These are phyloP conservation scores for Emmonsiellopsis sp. DNA, from an alignment of 2,329 filamentous ascomycete species.

Conservation along the genomic window DNA sequence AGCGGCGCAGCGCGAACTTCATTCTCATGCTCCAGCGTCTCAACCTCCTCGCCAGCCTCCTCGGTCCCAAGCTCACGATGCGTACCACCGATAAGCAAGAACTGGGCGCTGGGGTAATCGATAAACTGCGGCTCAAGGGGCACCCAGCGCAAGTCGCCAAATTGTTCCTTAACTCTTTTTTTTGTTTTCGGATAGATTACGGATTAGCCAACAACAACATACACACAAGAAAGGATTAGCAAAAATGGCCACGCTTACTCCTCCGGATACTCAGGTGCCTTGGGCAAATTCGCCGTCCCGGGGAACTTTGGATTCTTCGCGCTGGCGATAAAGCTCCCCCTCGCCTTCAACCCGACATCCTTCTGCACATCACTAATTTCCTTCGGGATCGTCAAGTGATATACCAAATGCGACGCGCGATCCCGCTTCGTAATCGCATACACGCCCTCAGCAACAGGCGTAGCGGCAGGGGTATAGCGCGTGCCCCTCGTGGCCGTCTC, in stretches of 20 bases:
- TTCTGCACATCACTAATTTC: conserved; percentile 63
- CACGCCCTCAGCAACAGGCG: conserved; percentile 72
- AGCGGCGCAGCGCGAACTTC: conserved; percentile 55
- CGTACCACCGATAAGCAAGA: conserved; percentile 63
- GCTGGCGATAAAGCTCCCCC: conserved; percentile 69
- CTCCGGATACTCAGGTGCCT: conserved; percentile 61
- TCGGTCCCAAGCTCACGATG: conserved; percentile 42
- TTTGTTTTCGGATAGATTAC: not conserved
- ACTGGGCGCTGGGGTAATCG: conserved; percentile 64
- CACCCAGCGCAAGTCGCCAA: conserved; percentile 64
- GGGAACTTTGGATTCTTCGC: conserved; percentile 69
- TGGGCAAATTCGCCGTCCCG: conserved; percentile 53
- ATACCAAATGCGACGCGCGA: conserved; percentile 66
- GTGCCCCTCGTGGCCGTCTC: conserved; percentile 66
- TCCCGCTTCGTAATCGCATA: conserved; percentile 71
- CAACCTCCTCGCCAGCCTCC: conserved; percentile 60
- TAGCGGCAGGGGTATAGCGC: conserved; percentile 59
- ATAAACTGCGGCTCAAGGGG: conserved; percentile 64
- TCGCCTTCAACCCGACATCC: conserved; percentile 60
- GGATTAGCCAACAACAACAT: not conserved
- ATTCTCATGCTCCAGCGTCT: conserved; percentile 68
- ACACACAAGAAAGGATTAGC: not conserved
- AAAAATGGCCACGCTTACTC: conserved; percentile 41
- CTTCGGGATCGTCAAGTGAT: conserved; percentile 66
- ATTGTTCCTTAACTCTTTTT: conserved; percentile 58